Base-by-base conservation (phyloP, 306 rosid genomes). In the Pyrus betulifolia region DNA sequence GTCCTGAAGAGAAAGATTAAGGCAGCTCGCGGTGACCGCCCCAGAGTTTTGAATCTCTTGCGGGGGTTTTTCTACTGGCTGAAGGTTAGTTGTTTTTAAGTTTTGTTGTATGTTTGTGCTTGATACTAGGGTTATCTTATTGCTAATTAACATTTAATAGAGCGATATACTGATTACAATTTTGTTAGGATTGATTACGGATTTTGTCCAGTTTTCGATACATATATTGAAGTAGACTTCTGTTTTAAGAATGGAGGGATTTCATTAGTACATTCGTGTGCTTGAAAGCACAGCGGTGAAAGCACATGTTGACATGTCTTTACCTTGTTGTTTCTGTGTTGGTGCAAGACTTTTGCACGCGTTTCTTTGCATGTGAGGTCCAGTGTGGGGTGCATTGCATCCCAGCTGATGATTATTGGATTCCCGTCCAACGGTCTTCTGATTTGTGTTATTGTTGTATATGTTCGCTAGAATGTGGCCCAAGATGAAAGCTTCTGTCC, bases 21-120 rank as follows among this genome's bases (percentile, higher is more conserved):
- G 54, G 77, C 78, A 80, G 87, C 77, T 67, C 11, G 38, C 7
- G 58, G 67, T n/a, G 78, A 87, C 80, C 72, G 55, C 19, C 75
- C 13, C 55, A 89, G 18, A 76, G 74, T 70, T 75, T 74, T 90
- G 84, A 85, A 84, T 84, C 85, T 95, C 58, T 73, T 89, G 46
- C 98, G 97, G 60, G 98, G 93, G 70, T 92, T 90, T 74, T 54
- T 83, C 74, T 90, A 85, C 84, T 95, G 92, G 93, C 71, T 92
- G 86, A 17, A 88, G 86, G 97, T 94, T 70, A 84, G 86, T 81
- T 67, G 46, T 25, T 62, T 51, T 28, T 42, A 12, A 69, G 35
- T 31, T 27, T 75, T 27, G 51, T 70, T 35, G 11, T 30, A 6
- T 52, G 4, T 23, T 12, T 38, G 22, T 21, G 35, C 31, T 61